phyloP scores from a whole-genome alignment of 202 grass and related monocot species.

The Setaria italica region DNA sequence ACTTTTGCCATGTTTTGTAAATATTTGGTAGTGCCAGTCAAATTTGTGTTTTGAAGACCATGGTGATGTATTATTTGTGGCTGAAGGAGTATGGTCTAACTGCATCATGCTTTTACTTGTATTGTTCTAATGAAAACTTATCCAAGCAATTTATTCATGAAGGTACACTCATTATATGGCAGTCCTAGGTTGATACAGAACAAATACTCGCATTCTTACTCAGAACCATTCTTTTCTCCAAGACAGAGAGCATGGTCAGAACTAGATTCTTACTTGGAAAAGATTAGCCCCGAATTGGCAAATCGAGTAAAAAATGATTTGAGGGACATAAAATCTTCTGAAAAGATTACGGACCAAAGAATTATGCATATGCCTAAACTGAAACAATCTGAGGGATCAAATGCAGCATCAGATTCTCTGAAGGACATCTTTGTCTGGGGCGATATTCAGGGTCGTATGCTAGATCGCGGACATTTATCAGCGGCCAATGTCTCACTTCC shows the following conservation, averaged over 20 bases:
- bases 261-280: slow-evolving; percentile 84
- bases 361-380: slow-evolving; percentile 57
- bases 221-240: slow-evolving; percentile 78
- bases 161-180: slow-evolving; percentile 88
- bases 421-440: slow-evolving; percentile 97
- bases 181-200: slow-evolving; percentile 76
- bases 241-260: slow-evolving; percentile 76
- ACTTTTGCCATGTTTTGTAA: neutral
- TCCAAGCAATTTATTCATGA: slow-evolving; percentile 43
- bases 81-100: neutral
- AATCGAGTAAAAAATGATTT: slow-evolving; percentile 54
- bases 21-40: neutral
- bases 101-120: slow-evolving; percentile 24
- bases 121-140: slow-evolving; percentile 35
- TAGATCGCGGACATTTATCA: slow-evolving; percentile 50
- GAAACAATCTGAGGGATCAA: slow-evolving; percentile 60
- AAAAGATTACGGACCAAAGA: slow-evolving; percentile 54
- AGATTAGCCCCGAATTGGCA: slow-evolving; percentile 65
- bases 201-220: slow-evolving; percentile 55
- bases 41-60: neutral
- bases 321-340: slow-evolving; percentile 46
- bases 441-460: slow-evolving; percentile 57
- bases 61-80: neutral
- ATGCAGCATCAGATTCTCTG: slow-evolving; percentile 55
- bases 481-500: slow-evolving; percentile 68